Evolutionary conservation across 2,329 filamentous ascomycete species (phyloP), one percentile per base, ranked within the genome.

Genomic region (Aspergillus sp.): DNA sequence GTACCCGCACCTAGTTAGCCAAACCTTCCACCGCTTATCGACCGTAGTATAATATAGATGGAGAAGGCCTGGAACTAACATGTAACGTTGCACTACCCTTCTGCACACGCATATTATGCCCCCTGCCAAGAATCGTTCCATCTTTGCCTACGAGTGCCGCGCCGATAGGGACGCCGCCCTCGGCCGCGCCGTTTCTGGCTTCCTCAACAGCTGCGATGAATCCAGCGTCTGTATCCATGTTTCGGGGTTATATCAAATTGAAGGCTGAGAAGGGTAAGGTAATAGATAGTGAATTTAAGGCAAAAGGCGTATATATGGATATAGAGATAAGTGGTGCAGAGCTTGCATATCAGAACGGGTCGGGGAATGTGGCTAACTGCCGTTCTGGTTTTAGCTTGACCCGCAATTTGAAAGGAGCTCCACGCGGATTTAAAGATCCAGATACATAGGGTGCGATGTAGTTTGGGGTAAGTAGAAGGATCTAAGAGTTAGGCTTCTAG

Each of bases 31-130:
- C 25, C 37, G 8, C 12, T 45, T 23, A 15, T 40, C 33, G 15
- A 6, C 43, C 43, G 19, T 33, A 33, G 23, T 19, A 43, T n/a
- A 12, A 37, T 19, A 21, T n/a, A 14, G 39, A 51, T 11, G 17
- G 17, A 15, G 12, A 47, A 14, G 15, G 49, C 17, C 31, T 40
- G 11, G 11, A 49, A 76, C 81, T 69, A 68, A 90, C 88, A 76
- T 92, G 89, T 64, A 91, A 81, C 39, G 87, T 90, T 3, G 88
- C 80, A 68, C 87, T 89, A 55, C 83, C 83, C 56, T 87, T 87
- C 73, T 93, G 90, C 17, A 91, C 84, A 56, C 90, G 81, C 86
- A 89, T 86, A 67, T 93, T 93, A 71, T 89, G 89, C 11, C 89
- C 89, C 58, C 83, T 80, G 17, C 89, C 89, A 4, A 92, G 79